phyloP scores from a whole-genome alignment of 2,329 filamentous ascomycete species.

The Aspergillus persii region DNA sequence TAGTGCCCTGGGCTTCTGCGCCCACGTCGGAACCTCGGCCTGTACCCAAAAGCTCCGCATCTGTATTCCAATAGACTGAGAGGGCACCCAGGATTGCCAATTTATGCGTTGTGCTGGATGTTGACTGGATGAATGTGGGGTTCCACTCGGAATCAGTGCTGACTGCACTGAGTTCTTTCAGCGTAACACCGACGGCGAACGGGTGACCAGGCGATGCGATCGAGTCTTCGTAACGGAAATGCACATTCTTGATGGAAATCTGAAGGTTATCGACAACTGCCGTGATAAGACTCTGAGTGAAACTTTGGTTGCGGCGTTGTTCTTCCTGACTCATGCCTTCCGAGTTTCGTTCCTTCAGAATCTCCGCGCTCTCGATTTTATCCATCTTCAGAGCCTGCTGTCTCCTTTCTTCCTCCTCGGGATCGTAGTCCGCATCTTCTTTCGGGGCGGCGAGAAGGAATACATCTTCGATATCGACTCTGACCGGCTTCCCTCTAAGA shows the following conservation, averaged over 20 bases:
- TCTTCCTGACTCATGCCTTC: conserved; percentile 94
- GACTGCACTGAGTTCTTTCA: conserved; percentile 95
- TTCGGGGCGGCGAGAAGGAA: conserved; percentile 93
- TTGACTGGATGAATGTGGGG: conserved; percentile 91
- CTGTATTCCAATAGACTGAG: conserved; percentile 97
- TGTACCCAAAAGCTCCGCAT: conserved; percentile 77
- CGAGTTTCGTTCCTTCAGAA: conserved; percentile 87
- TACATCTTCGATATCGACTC: conserved; percentile 94
- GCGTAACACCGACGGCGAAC: conserved; percentile 85
- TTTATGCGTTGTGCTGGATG: conserved; percentile 82
- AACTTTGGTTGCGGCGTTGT: conserved; percentile 96
- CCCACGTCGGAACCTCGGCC: conserved; percentile 68
- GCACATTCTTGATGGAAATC: conserved; percentile 96
- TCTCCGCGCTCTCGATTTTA: conserved; percentile 92
- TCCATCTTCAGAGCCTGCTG: conserved; percentile 96
- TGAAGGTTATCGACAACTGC: conserved; percentile 99
- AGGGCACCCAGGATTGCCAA: conserved; percentile 85
- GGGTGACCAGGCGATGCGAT: conserved; percentile 93
- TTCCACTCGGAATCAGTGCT: conserved; percentile 95
- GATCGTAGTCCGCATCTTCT: conserved; percentile 89
- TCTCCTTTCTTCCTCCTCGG: conserved; percentile 84
- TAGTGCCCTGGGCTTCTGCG: conserved; percentile 58
- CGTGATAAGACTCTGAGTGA: conserved; percentile 89
- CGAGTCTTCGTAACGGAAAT: conserved; percentile 96
- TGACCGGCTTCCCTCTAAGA: conserved; percentile 87